phyloP scores from a whole-genome alignment of 208 protist genomes.

The Trypanosoma theileri region DNA sequence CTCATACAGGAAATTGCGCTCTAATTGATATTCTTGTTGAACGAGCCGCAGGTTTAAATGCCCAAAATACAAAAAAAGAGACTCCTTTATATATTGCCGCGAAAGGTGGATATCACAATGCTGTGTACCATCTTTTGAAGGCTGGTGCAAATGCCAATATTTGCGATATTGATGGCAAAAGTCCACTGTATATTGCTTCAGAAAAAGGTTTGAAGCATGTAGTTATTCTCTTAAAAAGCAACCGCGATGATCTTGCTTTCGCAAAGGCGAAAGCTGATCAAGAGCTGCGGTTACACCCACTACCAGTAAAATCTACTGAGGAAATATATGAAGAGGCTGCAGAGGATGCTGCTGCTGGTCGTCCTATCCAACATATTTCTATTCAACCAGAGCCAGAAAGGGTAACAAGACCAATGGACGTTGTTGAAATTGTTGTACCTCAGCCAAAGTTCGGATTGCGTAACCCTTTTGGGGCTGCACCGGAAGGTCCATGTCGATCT shows the following conservation, averaged over 20 bases:
- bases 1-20: slow-evolving; percentile 48
- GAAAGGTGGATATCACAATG: slow-evolving; percentile 57
- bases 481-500: slow-evolving; percentile 69
- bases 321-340: slow-evolving; percentile 61
- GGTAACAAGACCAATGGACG: slow-evolving; percentile 56
- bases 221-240: slow-evolving; percentile 73
- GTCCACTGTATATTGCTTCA: slow-evolving; percentile 84
- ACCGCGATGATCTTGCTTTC: slow-evolving; percentile 43
- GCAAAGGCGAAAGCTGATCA: slow-evolving; percentile 75
- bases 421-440: slow-evolving; percentile 76
- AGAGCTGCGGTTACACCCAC: slow-evolving; percentile 44
- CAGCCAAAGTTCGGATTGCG: slow-evolving; percentile 48
- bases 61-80: slow-evolving; percentile 61
- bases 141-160: slow-evolving; percentile 57
- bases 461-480: slow-evolving; percentile 61
- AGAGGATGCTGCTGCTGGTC: slow-evolving; percentile 44
- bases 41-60: slow-evolving; percentile 65
- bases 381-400: slow-evolving; percentile 22
- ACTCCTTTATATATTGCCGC: slow-evolving; percentile 81
- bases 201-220: slow-evolving; percentile 83
- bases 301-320: slow-evolving; percentile 59
- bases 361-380: slow-evolving; percentile 34
- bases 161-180: slow-evolving; percentile 76
- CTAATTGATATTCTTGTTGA: slow-evolving; percentile 48
- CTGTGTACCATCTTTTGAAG: slow-evolving; percentile 65